Base-by-base conservation (phyloP, 2,329 filamentous ascomycete genomes). In the Penicillium frequentans region DNA sequence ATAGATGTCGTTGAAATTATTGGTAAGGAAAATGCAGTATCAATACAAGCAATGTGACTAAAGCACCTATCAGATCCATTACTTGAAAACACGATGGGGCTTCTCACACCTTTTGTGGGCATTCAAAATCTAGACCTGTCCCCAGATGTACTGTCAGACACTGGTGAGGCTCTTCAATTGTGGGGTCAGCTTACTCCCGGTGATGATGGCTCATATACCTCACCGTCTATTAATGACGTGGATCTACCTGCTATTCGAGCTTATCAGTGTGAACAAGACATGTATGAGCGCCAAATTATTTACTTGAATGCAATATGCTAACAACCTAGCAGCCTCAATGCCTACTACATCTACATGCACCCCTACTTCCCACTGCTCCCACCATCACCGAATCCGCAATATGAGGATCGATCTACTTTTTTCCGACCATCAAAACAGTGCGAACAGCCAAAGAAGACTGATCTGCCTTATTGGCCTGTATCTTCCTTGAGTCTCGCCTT, bases 331-430 rank as follows among this genome's bases (percentile, higher is more conserved):
- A 70, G 67, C 43, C 9, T 58, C 19, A 68, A 68, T 37, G 64
- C 66, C 5, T 69, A 70, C 49, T 69, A 70, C 37, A 59, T 69
- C 3, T 67, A 60, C 33, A 63, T 70, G 43, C 68, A 69, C 42
- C 59, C 64, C 24, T 69, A 66, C 45, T 50, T 69, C 19, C 64
- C 67, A 2, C 23, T 69, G n/a, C 49, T 69, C 4, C 68, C 65
- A 0, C 55, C 62, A 6, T 44, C 63, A 1, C 29, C 56, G 3
- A 14, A 21, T n/a, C 52, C 55, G 0, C 57, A 45, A 23, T 54
- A 59, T 35, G 53, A 61, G 42, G 64, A 68, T 44, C 46, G 35
- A 2, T 42, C 49, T 9, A 46, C 55, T 2, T n/a, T 29, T 5
- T 24, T 59, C 27, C 51, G 49, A 24, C 33, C 51, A 23, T 42